Evolutionary conservation across 2,329 filamentous ascomycete genomes (phyloP).

Genomic region (Scytalidium lignicola): DNA sequence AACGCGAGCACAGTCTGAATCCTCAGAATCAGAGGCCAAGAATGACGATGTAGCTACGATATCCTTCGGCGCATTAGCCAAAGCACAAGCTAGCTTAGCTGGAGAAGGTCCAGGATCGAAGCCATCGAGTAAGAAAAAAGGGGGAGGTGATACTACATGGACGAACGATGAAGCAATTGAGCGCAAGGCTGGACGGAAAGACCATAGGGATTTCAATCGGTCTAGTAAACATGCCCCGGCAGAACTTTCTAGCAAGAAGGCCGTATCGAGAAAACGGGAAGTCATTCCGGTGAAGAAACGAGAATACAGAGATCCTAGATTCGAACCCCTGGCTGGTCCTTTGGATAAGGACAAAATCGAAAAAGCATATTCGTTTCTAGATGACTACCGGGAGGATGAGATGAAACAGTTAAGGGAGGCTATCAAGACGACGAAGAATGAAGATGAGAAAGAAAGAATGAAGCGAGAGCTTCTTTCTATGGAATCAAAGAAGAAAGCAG

Average conservation of each 20-base stretch:
- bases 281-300: constrained; percentile 60
- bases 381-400: constrained; percentile 81
- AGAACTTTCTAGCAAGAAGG: constrained; percentile 74
- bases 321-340: constrained; percentile 60
- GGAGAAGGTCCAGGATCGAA: constrained; percentile 24
- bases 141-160: constrained; percentile 22
- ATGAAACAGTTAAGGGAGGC: constrained; percentile 67
- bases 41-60: constrained; percentile 46
- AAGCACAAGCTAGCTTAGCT: constrained; percentile 68
- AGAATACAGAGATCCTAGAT: constrained; percentile 74
- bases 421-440: constrained; percentile 64
- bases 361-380: constrained; percentile 80
- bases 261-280: constrained; percentile 75
- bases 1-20: constrained; percentile 11
- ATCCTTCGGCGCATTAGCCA: constrained; percentile 85
- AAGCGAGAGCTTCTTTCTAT: constrained; percentile 72
- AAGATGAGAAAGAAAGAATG: constrained; percentile 60
- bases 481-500: constrained; percentile 70
- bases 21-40: constrained; percentile 13
- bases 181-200: constrained; percentile 33
- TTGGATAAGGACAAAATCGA: constrained; percentile 55
- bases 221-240: constrained; percentile 85
- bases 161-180: constrained; percentile 36
- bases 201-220: constrained; percentile 40
- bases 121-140: constrained; percentile 23